Evolutionary conservation across 2,329 filamentous ascomycete genomes (phyloP).

Genomic region (Beauveria caledonica): DNA sequence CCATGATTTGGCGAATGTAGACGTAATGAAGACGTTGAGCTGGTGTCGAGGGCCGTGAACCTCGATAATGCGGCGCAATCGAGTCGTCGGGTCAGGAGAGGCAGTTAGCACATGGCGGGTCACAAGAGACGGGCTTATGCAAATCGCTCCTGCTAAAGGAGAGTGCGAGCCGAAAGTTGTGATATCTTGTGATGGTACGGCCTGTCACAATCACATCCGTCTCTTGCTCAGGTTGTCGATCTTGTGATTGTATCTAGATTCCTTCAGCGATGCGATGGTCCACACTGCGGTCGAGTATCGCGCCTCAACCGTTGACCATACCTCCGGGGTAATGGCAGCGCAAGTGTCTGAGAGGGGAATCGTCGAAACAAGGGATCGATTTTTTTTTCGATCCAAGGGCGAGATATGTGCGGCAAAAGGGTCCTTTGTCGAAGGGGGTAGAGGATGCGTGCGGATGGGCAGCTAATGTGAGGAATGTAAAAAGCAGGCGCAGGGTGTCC

Average conservation of each 20-base stretch:
- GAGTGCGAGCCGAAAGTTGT: background rate
- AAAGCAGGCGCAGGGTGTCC: background rate
- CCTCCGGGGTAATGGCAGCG: background rate
- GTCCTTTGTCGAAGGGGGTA: no score
- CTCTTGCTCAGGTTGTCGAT: background rate
- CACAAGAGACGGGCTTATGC: slow-evolving; percentile 2
- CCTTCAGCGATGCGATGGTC: background rate
- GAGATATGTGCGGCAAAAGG: background rate
- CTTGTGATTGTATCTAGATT: background rate
- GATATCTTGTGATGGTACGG: background rate
- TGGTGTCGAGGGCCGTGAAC: background rate
- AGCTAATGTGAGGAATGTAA: slow-evolving; percentile 2
- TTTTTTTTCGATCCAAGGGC: background rate
- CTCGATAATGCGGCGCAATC: background rate
- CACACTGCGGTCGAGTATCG: background rate
- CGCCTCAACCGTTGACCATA: slow-evolving; percentile 7
- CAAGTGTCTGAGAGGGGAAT: slow-evolving; percentile 1
- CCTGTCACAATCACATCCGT: background rate
- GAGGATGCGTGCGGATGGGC: background rate
- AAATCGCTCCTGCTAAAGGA: slow-evolving; percentile 1
- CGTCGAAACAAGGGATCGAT: background rate
- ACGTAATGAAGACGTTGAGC: background rate
- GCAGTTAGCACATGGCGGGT: slow-evolving; percentile 9
- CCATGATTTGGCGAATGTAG: slow-evolving; percentile 20
- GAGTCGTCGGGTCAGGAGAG: slow-evolving; percentile 1